Evolutionary conservation across 2,329 filamentous ascomycete species (phyloP).

Genomic region (Claviceps sp.): DNA sequence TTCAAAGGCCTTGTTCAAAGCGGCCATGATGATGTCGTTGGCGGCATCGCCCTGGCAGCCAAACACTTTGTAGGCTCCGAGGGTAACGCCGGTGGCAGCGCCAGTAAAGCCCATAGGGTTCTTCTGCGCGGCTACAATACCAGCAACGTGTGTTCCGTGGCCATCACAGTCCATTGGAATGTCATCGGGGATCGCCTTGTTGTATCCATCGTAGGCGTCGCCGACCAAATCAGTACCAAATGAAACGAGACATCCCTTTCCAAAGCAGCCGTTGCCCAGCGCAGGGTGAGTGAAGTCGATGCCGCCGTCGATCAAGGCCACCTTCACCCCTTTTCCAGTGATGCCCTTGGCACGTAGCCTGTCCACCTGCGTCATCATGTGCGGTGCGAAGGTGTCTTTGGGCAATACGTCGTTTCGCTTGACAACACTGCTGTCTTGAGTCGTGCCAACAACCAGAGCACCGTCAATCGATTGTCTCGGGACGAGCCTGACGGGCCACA

Average conservation of each 20-base stretch:
- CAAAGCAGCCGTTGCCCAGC: slow-evolving; percentile 35
- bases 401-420: slow-evolving; percentile 6
- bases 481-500: slow-evolving; percentile 34
- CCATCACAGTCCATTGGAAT: slow-evolving; percentile 27
- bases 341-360: slow-evolving; percentile 35
- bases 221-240: slow-evolving; percentile 31
- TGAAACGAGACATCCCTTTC: slow-evolving; percentile 28
- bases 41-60: slow-evolving; percentile 17
- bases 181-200: slow-evolving; percentile 19
- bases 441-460: slow-evolving; percentile 25
- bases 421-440: background rate
- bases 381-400: slow-evolving; percentile 28
- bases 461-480: slow-evolving; percentile 27
- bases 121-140: slow-evolving; percentile 29
- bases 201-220: slow-evolving; percentile 17
- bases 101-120: slow-evolving; percentile 24
- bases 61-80: slow-evolving; percentile 26
- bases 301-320: slow-evolving; percentile 41
- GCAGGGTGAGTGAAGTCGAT: slow-evolving; percentile 50
- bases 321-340: slow-evolving; percentile 37
- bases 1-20: slow-evolving; percentile 26
- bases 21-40: slow-evolving; percentile 25
- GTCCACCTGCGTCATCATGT: slow-evolving; percentile 43
- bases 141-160: slow-evolving; percentile 32
- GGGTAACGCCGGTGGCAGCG: slow-evolving; percentile 24